Base-by-base conservation (phyloP, 2,329 filamentous ascomycete genomes). In the Cladosporium velox region DNA sequence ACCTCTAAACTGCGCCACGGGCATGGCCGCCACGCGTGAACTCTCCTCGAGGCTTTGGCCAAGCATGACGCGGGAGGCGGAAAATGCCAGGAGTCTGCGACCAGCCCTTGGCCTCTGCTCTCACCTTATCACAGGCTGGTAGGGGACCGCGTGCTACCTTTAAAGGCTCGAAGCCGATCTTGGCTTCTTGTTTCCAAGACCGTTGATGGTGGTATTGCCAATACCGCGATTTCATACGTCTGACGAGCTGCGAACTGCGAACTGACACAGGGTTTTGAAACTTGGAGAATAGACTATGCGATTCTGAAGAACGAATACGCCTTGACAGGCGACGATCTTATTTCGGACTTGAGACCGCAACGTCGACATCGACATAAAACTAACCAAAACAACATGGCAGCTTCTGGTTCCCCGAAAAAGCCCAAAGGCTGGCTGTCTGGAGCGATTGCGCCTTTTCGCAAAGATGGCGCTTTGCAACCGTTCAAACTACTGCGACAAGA, bases 401-500 rank as follows among this genome's bases (percentile, higher is more conserved):
- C 59, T 35, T 47, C 57, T 44, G 38, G 38, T 47, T 5, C 59
- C 3, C 3, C 21, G 30, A 38, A 52, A 18, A 57, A 64, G 26
- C 34, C 35, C 7, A 64, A 21, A 55, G 32, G 35, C 34, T 64
- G 61, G 61, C 18, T 57, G 12, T 57, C 61, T 44, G 51, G 61
- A 47, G 10, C 34, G 8, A 11, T 64, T 15, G 24, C 61, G 15
- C 21, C 61, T 24, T 75, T 75, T 64, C 67, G 67, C 44, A 65
- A 54, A 44, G 61, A 72, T 57, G 73, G 73, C 12, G 55, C 67
- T 12, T 67, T 78, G 11, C 68, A 70, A 67, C 76, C 77, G 11
- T 77, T 76, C 59, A 72, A 76, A 44, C 70, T 78, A 15, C 70
- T 78, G 10, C 60, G 65, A 18, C 71, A 77, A 66, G 77, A 78